Conservation (phyloP, 2,329 filamentous ascomycete genomes). For the Scytalidium lignicola region DNA sequence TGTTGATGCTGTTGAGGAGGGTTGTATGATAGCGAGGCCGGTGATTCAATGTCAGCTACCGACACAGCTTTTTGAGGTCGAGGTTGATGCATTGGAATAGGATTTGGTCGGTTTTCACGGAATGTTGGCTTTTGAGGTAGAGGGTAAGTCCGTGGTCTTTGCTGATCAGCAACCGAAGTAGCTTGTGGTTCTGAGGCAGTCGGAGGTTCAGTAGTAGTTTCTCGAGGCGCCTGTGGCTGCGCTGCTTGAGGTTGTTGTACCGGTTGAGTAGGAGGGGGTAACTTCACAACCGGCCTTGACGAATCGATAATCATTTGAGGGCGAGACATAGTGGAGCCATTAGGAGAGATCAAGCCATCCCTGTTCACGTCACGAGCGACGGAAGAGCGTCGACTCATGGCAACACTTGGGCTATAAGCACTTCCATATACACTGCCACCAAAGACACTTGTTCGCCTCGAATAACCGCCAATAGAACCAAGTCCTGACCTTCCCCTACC, state of each 20-base stretch:
- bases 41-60: constrained; percentile 86
- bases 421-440: constrained; percentile 66
- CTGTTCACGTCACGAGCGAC: constrained; percentile 61
- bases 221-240: constrained; percentile 27
- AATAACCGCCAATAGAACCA: constrained; percentile 61
- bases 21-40: constrained; percentile 48
- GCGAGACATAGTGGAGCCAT: constrained; percentile 70
- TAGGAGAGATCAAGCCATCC: constrained; percentile 75
- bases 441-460: constrained; percentile 80
- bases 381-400: constrained; percentile 85
- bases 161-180: constrained; percentile 41
- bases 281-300: constrained; percentile 70
- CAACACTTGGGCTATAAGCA: constrained; percentile 78
- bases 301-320: constrained; percentile 56
- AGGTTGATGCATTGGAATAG: constrained; percentile 82
- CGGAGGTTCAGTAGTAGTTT: constrained; percentile 13
- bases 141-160: constrained; percentile 47
- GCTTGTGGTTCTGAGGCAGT: constrained; percentile 4
- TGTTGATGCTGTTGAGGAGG: constrained; percentile 67
- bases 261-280: constrained; percentile 54
- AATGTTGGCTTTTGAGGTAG: constrained; percentile 54
- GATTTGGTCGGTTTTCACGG: constrained; percentile 49
- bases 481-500: constrained; percentile 69
- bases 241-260: constrained; percentile 16
- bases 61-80: constrained; percentile 92